Percentiles rank a stretch among this genome's conserved stretches.
Conservation (phyloP, 352 stramenopile genomes). For the Halophytophthora polymorphica region DNA sequence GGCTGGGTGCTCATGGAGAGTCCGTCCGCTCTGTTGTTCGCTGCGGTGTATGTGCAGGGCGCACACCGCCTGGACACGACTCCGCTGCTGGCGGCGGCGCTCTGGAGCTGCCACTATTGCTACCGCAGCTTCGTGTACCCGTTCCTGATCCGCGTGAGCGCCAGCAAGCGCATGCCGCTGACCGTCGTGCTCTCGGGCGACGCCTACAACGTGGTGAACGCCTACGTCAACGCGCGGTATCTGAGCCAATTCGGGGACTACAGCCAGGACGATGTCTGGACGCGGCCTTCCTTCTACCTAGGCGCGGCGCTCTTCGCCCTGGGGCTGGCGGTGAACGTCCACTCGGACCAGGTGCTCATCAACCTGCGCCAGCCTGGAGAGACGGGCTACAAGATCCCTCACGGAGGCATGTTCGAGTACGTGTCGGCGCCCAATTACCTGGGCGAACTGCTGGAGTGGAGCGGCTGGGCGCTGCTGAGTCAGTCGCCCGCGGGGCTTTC, state of each 20-base stretch:
- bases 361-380: slow-evolving; percentile 55
- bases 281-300: slow-evolving; percentile 47
- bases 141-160: slow-evolving; percentile 56
- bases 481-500: slow-evolving; percentile 50
- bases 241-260: slow-evolving; percentile 64
- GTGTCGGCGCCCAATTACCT: slow-evolving; percentile 80
- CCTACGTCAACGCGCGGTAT: slow-evolving; percentile 67
- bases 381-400: slow-evolving; percentile 54
- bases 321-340: slow-evolving; percentile 59
- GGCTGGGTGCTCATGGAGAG: slow-evolving; percentile 77
- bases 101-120: slow-evolving; percentile 68
- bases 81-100: slow-evolving; percentile 39
- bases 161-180: slow-evolving; percentile 58
- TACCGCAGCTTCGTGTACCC: slow-evolving; percentile 72
- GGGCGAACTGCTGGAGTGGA: slow-evolving; percentile 74
- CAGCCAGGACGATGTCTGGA: slow-evolving; percentile 25
- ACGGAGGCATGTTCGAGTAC: slow-evolving; percentile 60
- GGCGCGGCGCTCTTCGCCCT: slow-evolving; percentile 46
- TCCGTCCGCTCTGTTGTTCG: slow-evolving; percentile 61
- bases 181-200: slow-evolving; percentile 48
- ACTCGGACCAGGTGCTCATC: slow-evolving; percentile 70
- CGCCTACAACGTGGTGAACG: slow-evolving; percentile 72
- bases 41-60: slow-evolving; percentile 42
- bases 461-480: slow-evolving; percentile 56
- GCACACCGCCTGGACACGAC: slow-evolving; percentile 34